A percentile compares a stretch with the other conserved stretches of the same genome.
Evolutionary conservation across 345 rosid genomes (phyloP).

Genomic region (Eucalyptus sp.): DNA sequence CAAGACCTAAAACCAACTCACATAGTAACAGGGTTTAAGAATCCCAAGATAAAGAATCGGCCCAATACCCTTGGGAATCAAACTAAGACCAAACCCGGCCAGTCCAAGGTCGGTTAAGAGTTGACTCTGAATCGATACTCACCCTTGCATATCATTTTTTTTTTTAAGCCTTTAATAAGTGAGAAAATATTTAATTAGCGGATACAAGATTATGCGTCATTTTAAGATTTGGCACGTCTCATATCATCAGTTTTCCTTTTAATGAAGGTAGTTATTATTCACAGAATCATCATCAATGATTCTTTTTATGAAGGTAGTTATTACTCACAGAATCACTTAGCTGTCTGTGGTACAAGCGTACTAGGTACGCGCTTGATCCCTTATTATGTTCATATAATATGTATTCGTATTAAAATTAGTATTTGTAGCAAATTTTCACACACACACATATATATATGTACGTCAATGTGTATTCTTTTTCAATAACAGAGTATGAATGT

Average conservation of each 20-base stretch:
- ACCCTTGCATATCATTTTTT: no score
- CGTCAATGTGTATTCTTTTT: background rate
- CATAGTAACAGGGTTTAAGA: no score
- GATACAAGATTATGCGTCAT: background rate
- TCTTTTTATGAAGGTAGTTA: background rate
- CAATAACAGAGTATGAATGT: background rate
- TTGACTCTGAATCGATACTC: rapidly evolving
- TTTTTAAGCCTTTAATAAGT: background rate
- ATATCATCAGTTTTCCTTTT: background rate
- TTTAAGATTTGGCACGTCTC: background rate
- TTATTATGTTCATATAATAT: background rate
- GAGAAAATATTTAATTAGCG: background rate
- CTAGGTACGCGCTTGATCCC: background rate
- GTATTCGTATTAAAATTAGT: background rate
- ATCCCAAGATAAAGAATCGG: no score
- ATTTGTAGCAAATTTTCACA: background rate
- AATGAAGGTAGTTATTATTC: background rate
- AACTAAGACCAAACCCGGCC: no score
- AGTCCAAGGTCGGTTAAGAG: no score
- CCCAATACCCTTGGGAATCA: no score
- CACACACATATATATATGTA: background rate
- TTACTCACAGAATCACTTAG: background rate
- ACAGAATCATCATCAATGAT: no score
- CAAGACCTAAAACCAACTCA: no score
- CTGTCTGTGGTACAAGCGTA: background rate